Percentiles rank a stretch among this genome's conserved stretches.
These are phyloP conservation scores for Gossypioides kirkii DNA, from an alignment of 345 rosid genomes.

Conservation along the genomic window DNA sequence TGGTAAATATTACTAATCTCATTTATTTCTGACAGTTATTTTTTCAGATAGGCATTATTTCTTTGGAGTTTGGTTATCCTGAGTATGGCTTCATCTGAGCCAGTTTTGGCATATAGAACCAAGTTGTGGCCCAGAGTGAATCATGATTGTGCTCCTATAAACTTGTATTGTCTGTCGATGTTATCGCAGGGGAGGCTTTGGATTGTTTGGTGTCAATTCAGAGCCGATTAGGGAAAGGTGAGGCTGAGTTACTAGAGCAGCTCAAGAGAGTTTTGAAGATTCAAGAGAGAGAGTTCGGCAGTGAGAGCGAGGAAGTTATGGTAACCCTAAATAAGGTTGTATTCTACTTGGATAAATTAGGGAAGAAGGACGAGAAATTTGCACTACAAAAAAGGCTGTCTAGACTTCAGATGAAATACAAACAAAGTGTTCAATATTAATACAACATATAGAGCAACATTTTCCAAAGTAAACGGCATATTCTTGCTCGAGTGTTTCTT, in stretches of 20 bases:
- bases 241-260: constrained; percentile 36
- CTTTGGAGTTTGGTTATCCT: neutral
- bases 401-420: constrained; percentile 48
- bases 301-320: constrained; percentile 59
- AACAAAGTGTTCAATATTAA: constrained; percentile 32
- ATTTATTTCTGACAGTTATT: neutral
- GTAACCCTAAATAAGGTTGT: constrained; percentile 59
- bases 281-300: constrained; percentile 69
- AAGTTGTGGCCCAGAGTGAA: neutral
- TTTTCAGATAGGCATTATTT: neutral
- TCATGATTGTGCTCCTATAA: neutral
- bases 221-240: constrained; percentile 49
- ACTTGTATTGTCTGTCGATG: neutral
- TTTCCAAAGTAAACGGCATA: neutral
- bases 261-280: constrained; percentile 64
- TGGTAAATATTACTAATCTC: constrained; percentile 41
- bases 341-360: constrained; percentile 55
- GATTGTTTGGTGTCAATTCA: constrained; percentile 74
- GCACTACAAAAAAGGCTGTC: constrained; percentile 57
- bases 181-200: constrained; percentile 65
- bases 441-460: neutral
- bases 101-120: neutral
- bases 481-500: neutral
- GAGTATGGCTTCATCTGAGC: neutral
- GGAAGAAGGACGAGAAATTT: constrained; percentile 63